Evolutionary conservation across 192 early-diverging fungal species (phyloP), one percentile per base, ranked within the genome.

Genomic region (Coemansia sp.): DNA sequence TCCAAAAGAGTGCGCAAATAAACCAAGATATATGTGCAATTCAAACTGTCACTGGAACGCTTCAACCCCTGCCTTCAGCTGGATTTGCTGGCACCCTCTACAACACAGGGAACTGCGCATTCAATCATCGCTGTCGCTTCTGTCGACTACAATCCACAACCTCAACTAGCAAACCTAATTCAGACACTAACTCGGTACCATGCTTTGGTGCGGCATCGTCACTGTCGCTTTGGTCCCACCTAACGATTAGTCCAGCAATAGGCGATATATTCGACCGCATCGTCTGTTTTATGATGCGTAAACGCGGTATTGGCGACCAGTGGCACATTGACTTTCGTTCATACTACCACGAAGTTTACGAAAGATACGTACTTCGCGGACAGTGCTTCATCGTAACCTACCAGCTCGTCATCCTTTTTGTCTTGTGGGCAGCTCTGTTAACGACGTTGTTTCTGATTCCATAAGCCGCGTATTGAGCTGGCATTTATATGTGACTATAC

Each of bases 311-410:
- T 0, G 65, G 65, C 3, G 61, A 68, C 39, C 62, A 64, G 40
- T 74, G 71, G 71, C 27, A 25, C n/a, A 62, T 74, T 6, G 58
- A 68, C 23, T 14, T 74, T 7, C 53, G 59, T n/a, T 11, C 43
- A 11, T 34, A 21, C 38, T 27, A 18, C 4, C 59, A 67, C 43
- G 55, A 55, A 12, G 58, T 74, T 9, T 38, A 59, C 8, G 71
- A 74, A 19, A 60, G 64, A 10, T 23, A 46, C 1, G 58, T 74
- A 19, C 57, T 74, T n/a, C 30, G 47, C 17, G 54, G 22, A 13
- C 71, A 74, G 51, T 67, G 57, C 55, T 22, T 47, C 13, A 61
- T 56, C 21, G 54, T 74, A 13, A 18, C 19, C 14, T 53, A 64
- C 45, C 71, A 73, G 46, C 37, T 62, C 0, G 52, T 57, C 3